Percentiles rank a stretch among this genome's conserved stretches.
Conservation (phyloP, 2,329 filamentous ascomycete genomes). For the Pleomassaria siparia region DNA sequence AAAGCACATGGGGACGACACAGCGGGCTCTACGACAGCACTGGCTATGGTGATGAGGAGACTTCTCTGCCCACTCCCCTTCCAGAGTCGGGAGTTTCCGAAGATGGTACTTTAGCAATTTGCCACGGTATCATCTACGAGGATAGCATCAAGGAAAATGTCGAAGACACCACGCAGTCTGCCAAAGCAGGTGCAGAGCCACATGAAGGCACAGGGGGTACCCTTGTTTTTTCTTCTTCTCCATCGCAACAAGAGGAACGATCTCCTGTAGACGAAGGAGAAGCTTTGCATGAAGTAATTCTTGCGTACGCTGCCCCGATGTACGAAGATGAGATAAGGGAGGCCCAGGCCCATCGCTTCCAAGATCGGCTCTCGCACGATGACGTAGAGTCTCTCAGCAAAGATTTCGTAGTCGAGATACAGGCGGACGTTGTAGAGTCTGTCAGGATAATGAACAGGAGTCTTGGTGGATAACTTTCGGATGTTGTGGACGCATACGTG, state of each 20-base stretch:
- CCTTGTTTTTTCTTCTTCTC: no score
- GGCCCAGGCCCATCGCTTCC: neutral
- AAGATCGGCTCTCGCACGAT: constrained; percentile 5
- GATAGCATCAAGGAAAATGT: neutral
- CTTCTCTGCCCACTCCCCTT: constrained; percentile 1
- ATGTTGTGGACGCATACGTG: neutral
- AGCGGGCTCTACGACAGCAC: constrained; percentile 27
- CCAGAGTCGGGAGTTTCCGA: neutral
- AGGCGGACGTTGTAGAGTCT: constrained; percentile 14
- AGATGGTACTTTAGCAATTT: neutral
- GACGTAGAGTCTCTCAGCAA: neutral
- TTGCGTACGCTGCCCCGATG: constrained; percentile 18
- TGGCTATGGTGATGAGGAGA: constrained; percentile 21
- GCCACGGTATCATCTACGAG: neutral
- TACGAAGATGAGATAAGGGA: constrained; percentile 7
- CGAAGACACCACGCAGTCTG: neutral
- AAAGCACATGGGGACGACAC: constrained; percentile 16
- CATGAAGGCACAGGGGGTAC: no score
- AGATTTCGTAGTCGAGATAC: constrained; percentile 1
- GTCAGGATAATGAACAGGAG: constrained; percentile 18
- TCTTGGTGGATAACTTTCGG: constrained; percentile 14
- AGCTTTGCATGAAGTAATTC: constrained; percentile 21
- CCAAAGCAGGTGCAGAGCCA: neutral
- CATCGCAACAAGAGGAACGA: neutral
- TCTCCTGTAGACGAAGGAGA: constrained; percentile 15